Conservation (phyloP, 2,329 filamentous ascomycete genomes). For the Neoarthrinium moseri region DNA sequence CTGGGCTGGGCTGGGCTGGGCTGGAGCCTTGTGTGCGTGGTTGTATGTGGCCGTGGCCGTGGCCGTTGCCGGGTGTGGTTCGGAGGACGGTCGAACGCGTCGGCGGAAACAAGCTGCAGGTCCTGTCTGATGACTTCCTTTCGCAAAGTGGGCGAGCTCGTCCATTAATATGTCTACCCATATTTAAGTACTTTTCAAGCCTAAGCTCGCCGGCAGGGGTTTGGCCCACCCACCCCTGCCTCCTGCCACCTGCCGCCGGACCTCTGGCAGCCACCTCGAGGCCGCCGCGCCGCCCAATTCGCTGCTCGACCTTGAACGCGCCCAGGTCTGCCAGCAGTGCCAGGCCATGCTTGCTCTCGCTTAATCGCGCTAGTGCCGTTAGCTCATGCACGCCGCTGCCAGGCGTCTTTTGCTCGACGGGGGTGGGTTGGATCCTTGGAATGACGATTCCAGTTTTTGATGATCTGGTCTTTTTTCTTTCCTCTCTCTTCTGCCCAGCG, state of each 20-base stretch:
- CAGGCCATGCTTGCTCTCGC: constrained; percentile 7
- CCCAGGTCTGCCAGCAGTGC: no score
- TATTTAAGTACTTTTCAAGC: constrained; percentile 14
- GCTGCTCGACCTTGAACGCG: neutral
- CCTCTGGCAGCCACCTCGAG: neutral
- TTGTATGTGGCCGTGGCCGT: neutral
- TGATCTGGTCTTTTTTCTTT: constrained; percentile 7
- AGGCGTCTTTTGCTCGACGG: constrained; percentile 4
- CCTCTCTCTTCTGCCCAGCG: neutral
- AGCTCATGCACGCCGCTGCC: constrained; percentile 8
- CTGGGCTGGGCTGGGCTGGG: neutral
- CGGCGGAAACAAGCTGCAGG: constrained; percentile 13
- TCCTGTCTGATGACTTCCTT: constrained; percentile 16
- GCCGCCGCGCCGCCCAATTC: constrained; percentile 1
- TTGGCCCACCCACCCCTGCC: neutral
- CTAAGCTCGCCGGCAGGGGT: constrained; percentile 6
- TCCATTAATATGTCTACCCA: constrained; percentile 18
- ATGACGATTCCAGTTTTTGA: constrained; percentile 5
- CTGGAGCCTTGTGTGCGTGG: neutral
- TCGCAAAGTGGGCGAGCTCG: constrained; percentile 17
- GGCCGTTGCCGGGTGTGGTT: neutral
- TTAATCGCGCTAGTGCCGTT: constrained; percentile 3
- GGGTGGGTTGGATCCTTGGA: constrained; percentile 3
- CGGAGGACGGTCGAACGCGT: constrained; percentile 6
- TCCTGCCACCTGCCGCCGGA: constrained; percentile 8